Percentiles rank a stretch among this genome's conserved stretches.
Evolutionary conservation across 441 rosid genomes (phyloP).

Genomic region (Erysimum cheiri): DNA sequence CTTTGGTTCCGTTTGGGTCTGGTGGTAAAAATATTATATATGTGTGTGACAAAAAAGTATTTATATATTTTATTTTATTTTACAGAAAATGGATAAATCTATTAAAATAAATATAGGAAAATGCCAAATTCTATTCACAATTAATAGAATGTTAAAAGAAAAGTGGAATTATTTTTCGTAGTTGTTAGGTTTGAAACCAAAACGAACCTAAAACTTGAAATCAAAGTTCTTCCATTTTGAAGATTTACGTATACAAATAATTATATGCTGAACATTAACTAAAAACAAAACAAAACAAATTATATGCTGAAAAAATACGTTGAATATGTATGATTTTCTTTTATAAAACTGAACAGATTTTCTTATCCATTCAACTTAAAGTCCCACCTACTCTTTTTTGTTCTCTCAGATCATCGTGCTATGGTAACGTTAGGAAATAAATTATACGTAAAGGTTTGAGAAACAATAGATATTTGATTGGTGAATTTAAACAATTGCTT

Average conservation of each 20-base stretch:
- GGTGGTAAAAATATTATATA: too few relatives aligned
- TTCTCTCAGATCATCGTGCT: constrained; percentile 4
- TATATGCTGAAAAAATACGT: neutral
- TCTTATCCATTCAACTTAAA: constrained; percentile 1
- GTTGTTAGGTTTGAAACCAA: constrained; percentile 4
- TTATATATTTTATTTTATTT: too few relatives aligned
- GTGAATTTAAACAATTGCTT: too few relatives aligned
- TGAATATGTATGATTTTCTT: neutral
- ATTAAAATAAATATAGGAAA: neutral
- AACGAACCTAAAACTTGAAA: neutral
- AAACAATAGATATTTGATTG: too few relatives aligned
- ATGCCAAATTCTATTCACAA: neutral
- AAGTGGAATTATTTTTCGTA: neutral
- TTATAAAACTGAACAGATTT: neutral
- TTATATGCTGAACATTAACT: too few relatives aligned
- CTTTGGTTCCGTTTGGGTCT: constrained; percentile 7
- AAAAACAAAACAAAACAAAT: too few relatives aligned
- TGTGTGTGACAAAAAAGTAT: too few relatives aligned
- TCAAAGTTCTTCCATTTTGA: neutral
- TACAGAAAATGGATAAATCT: too few relatives aligned
- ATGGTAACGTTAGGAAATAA: neutral
- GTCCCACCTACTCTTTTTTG: constrained; percentile 8
- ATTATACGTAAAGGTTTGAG: too few relatives aligned
- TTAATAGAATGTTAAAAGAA: neutral
- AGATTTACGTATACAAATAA: neutral